These are phyloP conservation scores for Globisporangium middletonii DNA, from an alignment of 352 stramenopile genomes.

Conservation along the genomic window DNA sequence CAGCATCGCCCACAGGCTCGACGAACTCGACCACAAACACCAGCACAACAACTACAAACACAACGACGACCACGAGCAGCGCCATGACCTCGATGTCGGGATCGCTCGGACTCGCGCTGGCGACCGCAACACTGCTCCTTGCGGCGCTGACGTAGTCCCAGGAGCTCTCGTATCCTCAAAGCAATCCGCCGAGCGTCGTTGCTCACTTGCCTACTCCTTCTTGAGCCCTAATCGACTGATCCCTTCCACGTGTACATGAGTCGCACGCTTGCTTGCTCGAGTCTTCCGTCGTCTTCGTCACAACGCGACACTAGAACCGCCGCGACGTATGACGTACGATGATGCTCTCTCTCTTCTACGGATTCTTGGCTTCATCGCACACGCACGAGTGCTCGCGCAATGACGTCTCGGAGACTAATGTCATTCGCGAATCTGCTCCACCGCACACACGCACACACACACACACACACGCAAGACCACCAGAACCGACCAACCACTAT, in stretches of 20 bases:
- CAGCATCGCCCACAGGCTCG: not conserved
- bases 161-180: too few relatives aligned
- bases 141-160: not conserved
- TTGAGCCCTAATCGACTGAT: too few relatives aligned
- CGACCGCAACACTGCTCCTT: not conserved
- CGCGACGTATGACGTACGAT: too few relatives aligned
- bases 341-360: not conserved
- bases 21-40: slow-evolving; percentile 1
- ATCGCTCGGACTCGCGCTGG: not conserved
- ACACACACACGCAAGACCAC: not conserved
- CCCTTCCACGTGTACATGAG: too few relatives aligned
- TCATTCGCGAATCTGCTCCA: not conserved
- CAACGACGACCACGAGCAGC: not conserved
- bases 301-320: too few relatives aligned
- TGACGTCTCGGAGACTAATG: not conserved
- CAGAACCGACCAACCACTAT: not conserved
- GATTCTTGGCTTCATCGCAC: not conserved
- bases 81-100: not conserved
- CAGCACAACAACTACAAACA: not conserved
- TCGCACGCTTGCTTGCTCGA: too few relatives aligned
- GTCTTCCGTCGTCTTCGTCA: too few relatives aligned
- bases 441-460: too few relatives aligned
- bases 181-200: too few relatives aligned
- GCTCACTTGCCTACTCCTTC: too few relatives aligned
- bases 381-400: not conserved